Percentiles rank a stretch among this genome's conserved stretches.
phyloP scores from a whole-genome alignment of 441 rosid genomes.

The Metrosideros polymorpha region DNA sequence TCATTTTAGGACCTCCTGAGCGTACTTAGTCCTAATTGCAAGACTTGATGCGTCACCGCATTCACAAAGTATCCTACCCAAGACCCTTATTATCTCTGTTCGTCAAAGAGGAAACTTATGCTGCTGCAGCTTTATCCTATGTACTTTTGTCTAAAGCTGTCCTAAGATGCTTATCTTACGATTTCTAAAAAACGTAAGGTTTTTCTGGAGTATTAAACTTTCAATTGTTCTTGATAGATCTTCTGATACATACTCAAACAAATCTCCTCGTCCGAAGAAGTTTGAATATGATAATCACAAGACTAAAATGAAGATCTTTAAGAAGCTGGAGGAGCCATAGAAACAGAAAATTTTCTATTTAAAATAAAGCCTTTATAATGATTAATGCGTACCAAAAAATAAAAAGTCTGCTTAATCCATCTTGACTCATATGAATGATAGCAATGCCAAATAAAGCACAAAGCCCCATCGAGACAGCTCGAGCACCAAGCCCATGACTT shows the following conservation, averaged over 20 bases:
- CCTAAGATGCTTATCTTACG: neutral
- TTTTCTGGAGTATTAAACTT: neutral
- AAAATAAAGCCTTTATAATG: neutral
- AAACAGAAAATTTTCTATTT: neutral
- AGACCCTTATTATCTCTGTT: neutral
- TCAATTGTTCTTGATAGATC: neutral
- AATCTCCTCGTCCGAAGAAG: neutral
- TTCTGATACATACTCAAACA: neutral
- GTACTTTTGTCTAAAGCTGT: neutral
- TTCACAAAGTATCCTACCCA: neutral
- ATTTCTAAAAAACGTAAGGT: neutral
- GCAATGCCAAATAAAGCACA: neutral
- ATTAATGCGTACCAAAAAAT: neutral
- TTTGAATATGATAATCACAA: too few relatives aligned
- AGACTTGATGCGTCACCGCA: neutral
- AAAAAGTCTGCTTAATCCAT: neutral
- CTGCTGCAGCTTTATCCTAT: neutral
- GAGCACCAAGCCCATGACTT: neutral
- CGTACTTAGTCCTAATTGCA: neutral
- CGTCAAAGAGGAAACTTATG: neutral
- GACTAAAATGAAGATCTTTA: neutral
- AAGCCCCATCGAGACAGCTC: neutral
- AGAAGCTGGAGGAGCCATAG: neutral
- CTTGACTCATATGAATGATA: neutral
- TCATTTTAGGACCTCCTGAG: neutral